These are phyloP conservation scores for Globisporangium barbulae DNA, from an alignment of 352 stramenopile genomes.

Conservation along the genomic window DNA sequence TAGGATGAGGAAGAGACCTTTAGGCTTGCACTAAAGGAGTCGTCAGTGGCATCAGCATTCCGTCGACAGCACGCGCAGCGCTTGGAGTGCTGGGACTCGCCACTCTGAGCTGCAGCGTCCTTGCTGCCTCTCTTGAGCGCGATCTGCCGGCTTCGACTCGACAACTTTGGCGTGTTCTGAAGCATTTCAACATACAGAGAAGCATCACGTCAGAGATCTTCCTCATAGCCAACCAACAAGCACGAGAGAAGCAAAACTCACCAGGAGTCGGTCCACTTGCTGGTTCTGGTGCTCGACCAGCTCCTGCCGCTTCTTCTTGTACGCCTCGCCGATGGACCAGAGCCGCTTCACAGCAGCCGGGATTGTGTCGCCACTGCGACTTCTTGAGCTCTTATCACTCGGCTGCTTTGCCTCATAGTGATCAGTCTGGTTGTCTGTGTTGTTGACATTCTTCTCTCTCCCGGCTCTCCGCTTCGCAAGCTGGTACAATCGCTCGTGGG, in stretches of 20 bases:
- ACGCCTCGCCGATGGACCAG: slow-evolving; percentile 31
- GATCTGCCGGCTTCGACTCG: slow-evolving; percentile 40
- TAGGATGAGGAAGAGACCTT: slow-evolving; percentile 3
- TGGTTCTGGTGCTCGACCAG: slow-evolving; percentile 28
- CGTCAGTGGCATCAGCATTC: background rate
- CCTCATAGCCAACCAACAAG: background rate
- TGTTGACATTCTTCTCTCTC: background rate
- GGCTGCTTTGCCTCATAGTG: background rate
- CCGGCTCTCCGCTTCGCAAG: slow-evolving; percentile 25
- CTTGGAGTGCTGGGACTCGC: slow-evolving; percentile 1
- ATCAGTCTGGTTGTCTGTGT: slow-evolving; percentile 9
- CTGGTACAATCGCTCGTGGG: slow-evolving; percentile 55
- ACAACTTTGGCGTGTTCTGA: slow-evolving; percentile 52
- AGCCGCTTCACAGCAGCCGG: slow-evolving; percentile 32
- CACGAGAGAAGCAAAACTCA: slow-evolving; percentile 15
- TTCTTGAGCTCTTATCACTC: background rate
- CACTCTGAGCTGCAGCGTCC: background rate
- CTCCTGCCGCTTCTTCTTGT: slow-evolving; percentile 39
- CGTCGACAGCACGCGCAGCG: slow-evolving; percentile 28
- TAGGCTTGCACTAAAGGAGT: background rate
- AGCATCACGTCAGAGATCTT: background rate
- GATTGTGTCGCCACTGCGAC: slow-evolving; percentile 7
- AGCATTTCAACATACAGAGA: background rate
- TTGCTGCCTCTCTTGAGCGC: slow-evolving; percentile 26
- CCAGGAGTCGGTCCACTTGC: slow-evolving; percentile 32